phyloP scores from a whole-genome alignment of 768 basidiomycete genomes.

The Suillus ampliporus region DNA sequence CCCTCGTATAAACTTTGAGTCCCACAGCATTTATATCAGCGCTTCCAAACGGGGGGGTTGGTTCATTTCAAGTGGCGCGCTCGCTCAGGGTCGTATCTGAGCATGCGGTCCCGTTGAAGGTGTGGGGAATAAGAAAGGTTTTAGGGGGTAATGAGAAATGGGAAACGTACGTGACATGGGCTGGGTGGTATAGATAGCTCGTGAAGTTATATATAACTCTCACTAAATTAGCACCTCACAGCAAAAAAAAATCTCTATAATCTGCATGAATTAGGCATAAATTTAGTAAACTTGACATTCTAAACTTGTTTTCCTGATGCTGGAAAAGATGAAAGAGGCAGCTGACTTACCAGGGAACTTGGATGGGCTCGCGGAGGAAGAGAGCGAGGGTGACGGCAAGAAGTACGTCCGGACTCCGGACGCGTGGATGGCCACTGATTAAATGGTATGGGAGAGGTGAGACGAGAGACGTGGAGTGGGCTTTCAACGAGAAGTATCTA shows the following conservation, averaged over 20 bases:
- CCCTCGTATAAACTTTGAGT: neutral
- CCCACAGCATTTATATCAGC: slow-evolving; percentile 37
- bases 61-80: slow-evolving; percentile 46
- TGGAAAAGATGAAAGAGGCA: slow-evolving; percentile 40
- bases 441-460: slow-evolving; percentile 48
- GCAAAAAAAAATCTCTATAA: too few species aligned
- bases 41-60: slow-evolving; percentile 51
- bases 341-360: slow-evolving; percentile 49
- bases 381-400: slow-evolving; percentile 33
- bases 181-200: too few species aligned
- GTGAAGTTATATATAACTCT: too few species aligned
- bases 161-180: slow-evolving; percentile 48
- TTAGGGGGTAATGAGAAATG: slow-evolving; percentile 9
- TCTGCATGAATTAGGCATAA: too few species aligned
- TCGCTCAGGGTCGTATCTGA: slow-evolving; percentile 27
- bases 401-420: slow-evolving; percentile 29
- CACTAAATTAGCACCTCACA: too few species aligned
- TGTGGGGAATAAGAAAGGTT: slow-evolving; percentile 13
- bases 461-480: slow-evolving; percentile 41
- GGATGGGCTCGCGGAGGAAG: slow-evolving; percentile 22
- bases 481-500: slow-evolving; percentile 49
- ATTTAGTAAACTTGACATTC: too few species aligned
- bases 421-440: slow-evolving; percentile 31
- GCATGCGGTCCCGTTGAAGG: slow-evolving; percentile 17
- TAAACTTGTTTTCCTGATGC: too few species aligned